Percentiles rank a stretch among this genome's conserved stretches.
These are phyloP conservation scores for Tritrichomonas foetus DNA, from an alignment of 208 protist species.

Conservation along the genomic window DNA sequence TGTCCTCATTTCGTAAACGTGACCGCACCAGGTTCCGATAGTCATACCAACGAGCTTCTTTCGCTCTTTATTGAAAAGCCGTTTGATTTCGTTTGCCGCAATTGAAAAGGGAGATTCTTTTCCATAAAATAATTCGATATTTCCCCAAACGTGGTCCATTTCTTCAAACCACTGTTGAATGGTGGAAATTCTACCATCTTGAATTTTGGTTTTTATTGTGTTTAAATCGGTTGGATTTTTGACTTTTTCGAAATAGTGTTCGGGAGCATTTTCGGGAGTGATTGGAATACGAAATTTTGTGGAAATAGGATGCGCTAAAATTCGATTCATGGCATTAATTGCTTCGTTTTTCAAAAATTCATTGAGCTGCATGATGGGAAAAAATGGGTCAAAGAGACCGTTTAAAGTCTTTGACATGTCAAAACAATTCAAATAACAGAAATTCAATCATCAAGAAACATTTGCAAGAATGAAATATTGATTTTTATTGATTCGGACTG, in stretches of 20 bases:
- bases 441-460: no score
- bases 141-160: background rate
- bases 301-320: background rate
- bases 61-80: background rate
- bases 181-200: background rate
- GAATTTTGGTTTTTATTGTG: background rate
- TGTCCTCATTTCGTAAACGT: background rate
- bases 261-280: background rate
- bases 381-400: no score
- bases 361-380: background rate
- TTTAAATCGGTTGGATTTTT: constrained; percentile 2
- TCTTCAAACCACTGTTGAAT: background rate
- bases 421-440: no score
- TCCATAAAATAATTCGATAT: background rate
- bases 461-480: no score
- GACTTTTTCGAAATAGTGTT: background rate
- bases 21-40: background rate
- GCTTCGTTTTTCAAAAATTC: background rate
- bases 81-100: background rate
- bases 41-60: background rate
- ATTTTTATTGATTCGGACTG: no score
- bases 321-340: background rate
- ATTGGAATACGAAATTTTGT: background rate
- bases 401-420: no score
- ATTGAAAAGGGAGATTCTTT: background rate